phyloP scores from a whole-genome alignment of 331 rosid genomes.

The Saraca asoca region DNA sequence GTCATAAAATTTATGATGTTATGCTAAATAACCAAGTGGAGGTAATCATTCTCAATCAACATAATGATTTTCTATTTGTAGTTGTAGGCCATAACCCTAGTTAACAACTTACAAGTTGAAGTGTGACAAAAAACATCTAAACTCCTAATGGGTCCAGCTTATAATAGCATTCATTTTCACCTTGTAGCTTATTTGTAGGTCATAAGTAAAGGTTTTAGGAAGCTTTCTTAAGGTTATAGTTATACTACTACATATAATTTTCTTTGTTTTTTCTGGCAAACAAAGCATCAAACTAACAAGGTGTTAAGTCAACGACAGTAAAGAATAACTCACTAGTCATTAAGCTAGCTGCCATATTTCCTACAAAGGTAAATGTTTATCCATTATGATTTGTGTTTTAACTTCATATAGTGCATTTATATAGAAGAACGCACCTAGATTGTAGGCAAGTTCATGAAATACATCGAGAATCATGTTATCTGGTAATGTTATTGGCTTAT shows the following conservation, averaged over 20 bases:
- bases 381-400: too few species aligned
- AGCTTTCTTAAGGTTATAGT: not conserved
- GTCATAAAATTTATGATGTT: slow-evolving; percentile 13
- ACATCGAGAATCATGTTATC: too few species aligned
- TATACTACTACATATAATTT: slow-evolving; percentile 1
- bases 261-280: not conserved
- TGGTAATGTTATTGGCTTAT: too few species aligned
- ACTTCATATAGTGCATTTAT: too few species aligned
- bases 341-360: too few species aligned
- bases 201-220: not conserved
- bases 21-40: slow-evolving; percentile 23
- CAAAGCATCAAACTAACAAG: slow-evolving; percentile 5
- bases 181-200: slow-evolving; percentile 16
- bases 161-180: slow-evolving; percentile 4
- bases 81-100: slow-evolving; percentile 85
- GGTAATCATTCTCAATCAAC: slow-evolving; percentile 26
- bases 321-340: too few species aligned
- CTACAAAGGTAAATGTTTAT: too few species aligned
- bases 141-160: slow-evolving; percentile 61
- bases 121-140: slow-evolving; percentile 94
- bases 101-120: slow-evolving; percentile 80
- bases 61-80: slow-evolving; percentile 35
- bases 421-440: too few species aligned
- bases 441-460: too few species aligned
- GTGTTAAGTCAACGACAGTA: too few species aligned